Conservation (phyloP, 2,329 filamentous ascomycete genomes). For the Colletotrichum trifolii region DNA sequence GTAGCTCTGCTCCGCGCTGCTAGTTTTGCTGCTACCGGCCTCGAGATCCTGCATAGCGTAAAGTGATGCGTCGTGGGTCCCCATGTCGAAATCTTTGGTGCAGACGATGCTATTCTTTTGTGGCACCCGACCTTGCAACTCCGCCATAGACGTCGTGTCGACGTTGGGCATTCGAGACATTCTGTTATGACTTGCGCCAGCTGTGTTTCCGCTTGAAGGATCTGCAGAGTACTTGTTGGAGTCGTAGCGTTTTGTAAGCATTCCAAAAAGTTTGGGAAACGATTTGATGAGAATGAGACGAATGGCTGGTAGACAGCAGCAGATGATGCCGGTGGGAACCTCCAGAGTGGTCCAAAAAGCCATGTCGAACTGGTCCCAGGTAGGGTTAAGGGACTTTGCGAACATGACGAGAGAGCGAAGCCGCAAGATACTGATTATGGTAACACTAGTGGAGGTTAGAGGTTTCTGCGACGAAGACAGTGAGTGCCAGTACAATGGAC, state of each 20-base stretch:
- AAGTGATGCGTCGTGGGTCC: conserved; percentile 12
- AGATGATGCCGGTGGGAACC: conserved; percentile 30
- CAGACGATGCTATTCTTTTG: conserved; percentile 1
- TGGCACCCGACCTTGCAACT: conserved; percentile 1
- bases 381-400: conserved; percentile 42
- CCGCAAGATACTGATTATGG: conserved; percentile 45
- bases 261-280: conserved; percentile 23
- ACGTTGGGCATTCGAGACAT: neutral
- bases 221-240: conserved; percentile 3
- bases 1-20: conserved; percentile 12
- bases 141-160: conserved; percentile 3
- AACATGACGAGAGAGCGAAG: conserved; percentile 43
- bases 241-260: conserved; percentile 21
- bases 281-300: conserved; percentile 32
- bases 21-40: conserved; percentile 10
- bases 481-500: conserved; percentile 22
- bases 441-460: conserved; percentile 40
- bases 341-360: conserved; percentile 37
- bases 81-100: conserved; percentile 8
- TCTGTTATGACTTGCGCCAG: neutral
- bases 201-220: conserved; percentile 10
- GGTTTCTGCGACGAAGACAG: rapidly evolving
- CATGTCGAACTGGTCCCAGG: conserved; percentile 44
- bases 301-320: conserved; percentile 29
- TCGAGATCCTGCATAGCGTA: conserved; percentile 23